A percentile compares a stretch with the other conserved stretches of the same genome.
Evolutionary conservation across 345 rosid species (phyloP).

Genomic region (Hibiscus tridactylites): DNA sequence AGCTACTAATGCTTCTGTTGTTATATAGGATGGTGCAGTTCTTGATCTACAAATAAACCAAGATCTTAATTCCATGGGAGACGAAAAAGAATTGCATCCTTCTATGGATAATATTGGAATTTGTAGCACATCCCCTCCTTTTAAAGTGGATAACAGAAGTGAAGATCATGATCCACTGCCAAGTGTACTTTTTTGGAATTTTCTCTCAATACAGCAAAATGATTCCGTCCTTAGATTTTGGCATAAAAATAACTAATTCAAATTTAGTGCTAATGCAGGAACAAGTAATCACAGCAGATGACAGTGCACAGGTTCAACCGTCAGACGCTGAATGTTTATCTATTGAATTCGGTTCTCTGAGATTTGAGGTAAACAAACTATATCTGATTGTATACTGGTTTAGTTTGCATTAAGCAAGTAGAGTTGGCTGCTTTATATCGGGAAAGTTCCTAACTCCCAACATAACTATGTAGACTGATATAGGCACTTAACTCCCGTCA

Average conservation of each 20-base stretch:
- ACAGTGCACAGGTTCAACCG: conserved; percentile 22
- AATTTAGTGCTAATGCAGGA: conserved; percentile 35
- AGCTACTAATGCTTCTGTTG: conserved; percentile 11
- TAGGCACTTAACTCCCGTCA: too few species aligned
- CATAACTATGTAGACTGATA: background rate
- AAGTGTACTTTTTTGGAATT: conserved; percentile 25
- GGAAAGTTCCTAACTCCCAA: too few species aligned
- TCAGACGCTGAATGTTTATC: conserved; percentile 27
- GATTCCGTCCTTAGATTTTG: conserved; percentile 4
- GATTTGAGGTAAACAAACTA: conserved; percentile 62
- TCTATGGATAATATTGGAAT: conserved; percentile 18
- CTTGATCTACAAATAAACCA: conserved; percentile 24
- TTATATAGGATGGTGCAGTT: conserved; percentile 23
- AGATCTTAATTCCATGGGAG: conserved; percentile 13
- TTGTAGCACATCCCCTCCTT: conserved; percentile 19
- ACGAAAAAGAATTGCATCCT: conserved; percentile 14
- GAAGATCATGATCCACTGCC: conserved; percentile 21
- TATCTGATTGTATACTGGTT: background rate
- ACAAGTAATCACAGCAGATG: conserved; percentile 17
- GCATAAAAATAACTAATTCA: background rate
- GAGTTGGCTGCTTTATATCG: too few species aligned
- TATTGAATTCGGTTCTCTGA: conserved; percentile 35
- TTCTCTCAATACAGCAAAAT: background rate
- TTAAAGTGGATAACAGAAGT: conserved; percentile 17
- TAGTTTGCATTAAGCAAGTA: background rate